Conservation (phyloP, 768 basidiomycete species). For the Rhodocollybia butyracea region DNA sequence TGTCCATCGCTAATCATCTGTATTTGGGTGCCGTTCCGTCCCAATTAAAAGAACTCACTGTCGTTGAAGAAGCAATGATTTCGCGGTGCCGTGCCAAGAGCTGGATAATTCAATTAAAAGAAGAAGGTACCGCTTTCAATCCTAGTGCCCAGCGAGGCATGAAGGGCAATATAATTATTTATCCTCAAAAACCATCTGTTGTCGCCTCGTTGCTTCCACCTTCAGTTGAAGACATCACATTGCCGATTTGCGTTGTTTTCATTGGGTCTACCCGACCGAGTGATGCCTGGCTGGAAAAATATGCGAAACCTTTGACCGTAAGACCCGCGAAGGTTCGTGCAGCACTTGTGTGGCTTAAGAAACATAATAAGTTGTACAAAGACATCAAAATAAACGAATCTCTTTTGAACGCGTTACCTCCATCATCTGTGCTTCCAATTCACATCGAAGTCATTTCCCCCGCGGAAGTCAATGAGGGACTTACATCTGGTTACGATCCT, state of each 20-base stretch:
- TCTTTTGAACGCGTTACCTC: constrained; percentile 15
- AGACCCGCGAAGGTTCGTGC: constrained; percentile 24
- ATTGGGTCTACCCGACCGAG: constrained; percentile 28
- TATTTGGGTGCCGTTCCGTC: constrained; percentile 27
- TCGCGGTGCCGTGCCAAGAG: constrained; percentile 30
- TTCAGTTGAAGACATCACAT: constrained; percentile 27
- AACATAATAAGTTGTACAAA: constrained; percentile 31
- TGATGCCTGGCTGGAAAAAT: constrained; percentile 25
- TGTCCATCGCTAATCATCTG: constrained; percentile 29
- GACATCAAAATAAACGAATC: constrained; percentile 23
- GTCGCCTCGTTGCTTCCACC: constrained; percentile 31
- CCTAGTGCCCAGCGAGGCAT: constrained; percentile 27
- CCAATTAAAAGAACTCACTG: constrained; percentile 26
- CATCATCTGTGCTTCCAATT: constrained; percentile 21
- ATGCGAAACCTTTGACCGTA: constrained; percentile 33
- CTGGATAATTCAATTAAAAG: constrained; percentile 33
- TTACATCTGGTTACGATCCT: constrained; percentile 16
- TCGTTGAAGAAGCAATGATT: constrained; percentile 39
- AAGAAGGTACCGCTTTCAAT: constrained; percentile 9
- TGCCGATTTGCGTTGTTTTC: constrained; percentile 38
- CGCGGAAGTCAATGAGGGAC: constrained; percentile 7
- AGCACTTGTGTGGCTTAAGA: constrained; percentile 34
- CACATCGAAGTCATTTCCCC: constrained; percentile 23
- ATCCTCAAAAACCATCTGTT: constrained; percentile 30
- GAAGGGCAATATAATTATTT: constrained; percentile 37